Evolutionary conservation across 805 yeast species (phyloP).

Genomic region (Candida yuanshanica): DNA sequence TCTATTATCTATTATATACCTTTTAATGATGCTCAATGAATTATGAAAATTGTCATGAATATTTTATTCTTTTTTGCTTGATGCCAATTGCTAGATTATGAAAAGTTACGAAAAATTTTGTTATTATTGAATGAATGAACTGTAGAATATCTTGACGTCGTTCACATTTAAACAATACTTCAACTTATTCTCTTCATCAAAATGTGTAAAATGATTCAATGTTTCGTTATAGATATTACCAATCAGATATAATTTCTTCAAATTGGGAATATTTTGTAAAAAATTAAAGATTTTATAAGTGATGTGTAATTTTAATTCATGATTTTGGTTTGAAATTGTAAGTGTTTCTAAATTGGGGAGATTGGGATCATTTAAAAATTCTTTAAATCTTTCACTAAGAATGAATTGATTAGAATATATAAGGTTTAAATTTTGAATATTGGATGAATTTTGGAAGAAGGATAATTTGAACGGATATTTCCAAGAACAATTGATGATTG

Average conservation of each 20-base stretch:
- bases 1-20: neutral
- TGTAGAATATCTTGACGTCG: constrained; percentile 29
- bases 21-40: neutral
- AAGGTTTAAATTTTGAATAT: constrained; percentile 21
- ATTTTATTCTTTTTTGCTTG: neutral
- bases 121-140: constrained; percentile 24
- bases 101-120: constrained; percentile 6
- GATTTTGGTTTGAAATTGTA: constrained; percentile 25
- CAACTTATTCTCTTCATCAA: constrained; percentile 24
- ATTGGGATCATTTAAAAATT: constrained; percentile 25
- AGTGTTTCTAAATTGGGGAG: constrained; percentile 21
- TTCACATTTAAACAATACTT: constrained; percentile 23
- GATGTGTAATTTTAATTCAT: constrained; percentile 24
- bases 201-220: constrained; percentile 23
- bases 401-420: constrained; percentile 28
- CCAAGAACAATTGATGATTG: constrained; percentile 46
- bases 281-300: constrained; percentile 28
- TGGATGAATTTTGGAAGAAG: constrained; percentile 21
- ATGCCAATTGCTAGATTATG: neutral
- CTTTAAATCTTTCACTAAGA: constrained; percentile 30
- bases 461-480: constrained; percentile 46
- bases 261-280: constrained; percentile 27
- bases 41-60: neutral
- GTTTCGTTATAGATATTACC: constrained; percentile 32
- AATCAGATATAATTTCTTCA: constrained; percentile 23